phyloP scores from a whole-genome alignment of 176 grass and related monocot genomes.

The Phyllostachys edulis region DNA sequence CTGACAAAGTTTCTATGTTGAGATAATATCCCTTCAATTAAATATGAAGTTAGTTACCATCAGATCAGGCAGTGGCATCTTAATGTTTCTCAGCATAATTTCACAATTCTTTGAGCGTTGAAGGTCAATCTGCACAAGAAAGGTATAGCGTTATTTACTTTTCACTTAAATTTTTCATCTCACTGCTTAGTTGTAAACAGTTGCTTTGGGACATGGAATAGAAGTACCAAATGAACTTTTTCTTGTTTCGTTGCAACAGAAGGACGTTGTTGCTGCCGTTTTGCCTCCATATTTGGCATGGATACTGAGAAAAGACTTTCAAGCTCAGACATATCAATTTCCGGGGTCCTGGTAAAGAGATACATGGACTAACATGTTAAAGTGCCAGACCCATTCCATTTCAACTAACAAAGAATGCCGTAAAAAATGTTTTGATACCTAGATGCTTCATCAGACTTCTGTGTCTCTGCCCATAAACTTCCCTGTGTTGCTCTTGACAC shows the following conservation, averaged over 20 bases:
- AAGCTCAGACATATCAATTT: constrained; percentile 89
- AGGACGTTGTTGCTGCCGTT: constrained; percentile 44
- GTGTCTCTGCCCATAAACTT: constrained; percentile 94
- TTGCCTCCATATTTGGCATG: constrained; percentile 63
- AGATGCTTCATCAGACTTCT: constrained; percentile 62
- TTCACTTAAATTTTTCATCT: constrained; percentile 17
- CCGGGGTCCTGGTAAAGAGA: constrained; percentile 62
- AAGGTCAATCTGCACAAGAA: constrained; percentile 80
- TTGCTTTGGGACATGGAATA: not conserved
- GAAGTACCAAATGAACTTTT: constrained; percentile 45
- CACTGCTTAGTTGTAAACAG: not conserved
- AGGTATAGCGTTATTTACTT: constrained; percentile 20
- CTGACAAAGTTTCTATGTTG: constrained; percentile 4
- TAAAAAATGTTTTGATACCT: constrained; percentile 38
- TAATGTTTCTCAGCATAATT: constrained; percentile 95
- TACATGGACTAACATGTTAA: constrained; percentile 31
- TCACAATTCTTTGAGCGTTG: constrained; percentile 91
- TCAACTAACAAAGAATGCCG: constrained; percentile 24
- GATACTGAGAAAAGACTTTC: constrained; percentile 87
- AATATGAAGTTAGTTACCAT: constrained; percentile 54
- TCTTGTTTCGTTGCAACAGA: constrained; percentile 39
- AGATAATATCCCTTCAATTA: constrained; percentile 1
- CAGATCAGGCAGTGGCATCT: constrained; percentile 84
- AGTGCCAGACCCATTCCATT: not conserved
- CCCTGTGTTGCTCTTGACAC: constrained; percentile 80